Base-by-base conservation (phyloP, 306 rosid species). In the Canavalia ensiformis region DNA sequence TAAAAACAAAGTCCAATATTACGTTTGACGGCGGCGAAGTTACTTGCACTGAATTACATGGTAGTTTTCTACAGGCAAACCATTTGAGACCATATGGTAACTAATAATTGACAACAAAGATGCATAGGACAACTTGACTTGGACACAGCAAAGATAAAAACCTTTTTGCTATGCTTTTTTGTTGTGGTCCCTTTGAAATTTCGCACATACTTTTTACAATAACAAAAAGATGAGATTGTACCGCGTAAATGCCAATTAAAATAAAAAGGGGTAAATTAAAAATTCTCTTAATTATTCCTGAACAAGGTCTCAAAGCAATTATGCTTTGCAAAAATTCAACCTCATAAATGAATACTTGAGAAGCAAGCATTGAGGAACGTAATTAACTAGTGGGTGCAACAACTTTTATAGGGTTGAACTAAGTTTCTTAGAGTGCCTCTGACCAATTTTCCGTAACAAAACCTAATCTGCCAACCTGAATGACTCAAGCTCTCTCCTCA, bases 361-460 rank as follows among this genome's bases (percentile, higher is more conserved):
- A 84, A 76, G 50, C 88, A 95, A 95, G 95, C 90, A 84, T 84
- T 30, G 41, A 30, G 45, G 82, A 67, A 72, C 9, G 47, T 57
- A 81, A 80, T 72, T 66, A 87, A 70, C 88, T 68, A 93, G 96
- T 89, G 90, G 98, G 97, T 96, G 98, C 90, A 96, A 93, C 99
- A 86, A 93, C 99, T 92, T 63, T 62, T 4, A 58, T 60, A 64
- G 87, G 81, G 89, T 93, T 93, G 94, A 89, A 87, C 92, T 54
- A 87, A 89, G 92, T 84, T 93, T 78, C 76, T 72, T 75, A 9
- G 49, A 59, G 81, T 50, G 59, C 39, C 56, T 62, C 76, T 87
- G 85, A 82, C 87, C 81, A 44, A 75, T 51, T 68, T 76, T 58
- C 46, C 31, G 12, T 56, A 87, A 78, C 81, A 81, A 77, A 83